A percentile compares a stretch with the other conserved stretches of the same genome.
phyloP scores from a whole-genome alignment of 2,329 filamentous ascomycete species.

The Thermothelomyces thermophilus region DNA sequence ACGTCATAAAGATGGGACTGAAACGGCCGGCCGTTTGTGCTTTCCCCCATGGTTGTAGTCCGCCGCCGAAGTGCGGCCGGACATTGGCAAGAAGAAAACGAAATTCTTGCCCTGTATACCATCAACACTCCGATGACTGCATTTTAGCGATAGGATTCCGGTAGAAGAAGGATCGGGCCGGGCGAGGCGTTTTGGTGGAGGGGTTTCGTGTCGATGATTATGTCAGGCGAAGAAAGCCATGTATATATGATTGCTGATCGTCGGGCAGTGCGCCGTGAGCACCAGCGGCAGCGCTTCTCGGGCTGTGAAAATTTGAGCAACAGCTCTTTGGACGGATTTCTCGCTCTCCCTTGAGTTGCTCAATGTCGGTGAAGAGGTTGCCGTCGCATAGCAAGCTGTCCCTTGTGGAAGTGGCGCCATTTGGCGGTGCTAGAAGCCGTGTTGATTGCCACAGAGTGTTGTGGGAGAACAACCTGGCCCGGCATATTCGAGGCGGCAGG shows the following conservation, averaged over 20 bases:
- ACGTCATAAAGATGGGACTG: slow-evolving; percentile 6
- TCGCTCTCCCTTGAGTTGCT: background rate
- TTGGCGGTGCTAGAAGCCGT: background rate
- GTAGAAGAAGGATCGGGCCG: slow-evolving; percentile 17
- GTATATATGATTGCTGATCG: slow-evolving; percentile 20
- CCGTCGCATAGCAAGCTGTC: background rate
- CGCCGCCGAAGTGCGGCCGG: slow-evolving; percentile 1
- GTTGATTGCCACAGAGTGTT: too few relatives aligned
- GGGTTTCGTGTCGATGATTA: slow-evolving; percentile 25
- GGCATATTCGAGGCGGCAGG: too few relatives aligned
- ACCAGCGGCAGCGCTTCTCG: background rate
- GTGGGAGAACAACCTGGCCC: too few relatives aligned
- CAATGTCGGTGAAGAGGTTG: background rate
- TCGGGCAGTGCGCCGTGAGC: background rate
- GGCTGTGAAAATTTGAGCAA: background rate
- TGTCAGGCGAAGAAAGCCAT: slow-evolving; percentile 14
- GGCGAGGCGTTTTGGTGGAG: slow-evolving; percentile 24
- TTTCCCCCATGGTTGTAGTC: background rate
- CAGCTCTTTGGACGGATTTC: background rate
- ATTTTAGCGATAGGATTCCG: slow-evolving; percentile 25
- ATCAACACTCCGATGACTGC: slow-evolving; percentile 23
- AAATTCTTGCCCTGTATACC: slow-evolving; percentile 22
- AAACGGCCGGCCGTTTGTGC: background rate
- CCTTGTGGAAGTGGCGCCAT: background rate
- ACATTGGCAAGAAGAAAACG: slow-evolving; percentile 7